phyloP scores from a whole-genome alignment of 805 yeast genomes.

The Candida methanosorbosa region DNA sequence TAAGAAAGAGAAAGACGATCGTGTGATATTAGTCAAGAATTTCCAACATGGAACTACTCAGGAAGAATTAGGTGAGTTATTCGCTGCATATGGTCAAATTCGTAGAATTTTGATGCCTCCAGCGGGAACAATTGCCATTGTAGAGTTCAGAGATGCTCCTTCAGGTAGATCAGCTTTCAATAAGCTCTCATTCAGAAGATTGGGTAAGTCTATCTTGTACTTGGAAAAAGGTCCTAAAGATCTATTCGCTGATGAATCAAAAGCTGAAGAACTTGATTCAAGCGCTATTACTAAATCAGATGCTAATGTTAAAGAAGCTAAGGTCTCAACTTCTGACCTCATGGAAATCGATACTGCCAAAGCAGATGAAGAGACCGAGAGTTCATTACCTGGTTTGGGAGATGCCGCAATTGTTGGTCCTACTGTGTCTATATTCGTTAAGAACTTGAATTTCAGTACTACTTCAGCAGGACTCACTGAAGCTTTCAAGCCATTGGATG shows the following conservation, averaged over 20 bases:
- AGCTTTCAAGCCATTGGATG: constrained; percentile 62
- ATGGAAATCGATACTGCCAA: constrained; percentile 26
- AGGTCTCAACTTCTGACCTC: constrained; percentile 35
- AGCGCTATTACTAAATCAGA: constrained; percentile 19
- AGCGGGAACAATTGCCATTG: constrained; percentile 90
- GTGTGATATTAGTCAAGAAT: constrained; percentile 75
- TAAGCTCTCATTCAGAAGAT: constrained; percentile 78
- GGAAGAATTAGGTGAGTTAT: constrained; percentile 76
- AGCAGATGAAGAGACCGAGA: constrained; percentile 24
- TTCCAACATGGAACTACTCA: constrained; percentile 81
- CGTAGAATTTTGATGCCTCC: constrained; percentile 88
- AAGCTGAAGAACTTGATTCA: constrained; percentile 24
- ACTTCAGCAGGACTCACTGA: constrained; percentile 46
- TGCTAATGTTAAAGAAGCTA: constrained; percentile 34
- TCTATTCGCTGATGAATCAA: constrained; percentile 55
- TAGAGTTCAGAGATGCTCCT: constrained; percentile 77
- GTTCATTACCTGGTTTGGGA: constrained; percentile 14
- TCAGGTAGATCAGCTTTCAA: constrained; percentile 85
- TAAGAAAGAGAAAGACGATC: constrained; percentile 67
- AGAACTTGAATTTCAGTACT: constrained; percentile 85
- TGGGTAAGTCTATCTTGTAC: constrained; percentile 80
- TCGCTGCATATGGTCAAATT: constrained; percentile 71
- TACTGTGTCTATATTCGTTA: constrained; percentile 82
- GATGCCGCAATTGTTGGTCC: constrained; percentile 49
- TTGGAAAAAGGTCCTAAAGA: constrained; percentile 91